Base-by-base conservation (phyloP, 805 yeast species). In the Starmerella lactis-condensi region DNA sequence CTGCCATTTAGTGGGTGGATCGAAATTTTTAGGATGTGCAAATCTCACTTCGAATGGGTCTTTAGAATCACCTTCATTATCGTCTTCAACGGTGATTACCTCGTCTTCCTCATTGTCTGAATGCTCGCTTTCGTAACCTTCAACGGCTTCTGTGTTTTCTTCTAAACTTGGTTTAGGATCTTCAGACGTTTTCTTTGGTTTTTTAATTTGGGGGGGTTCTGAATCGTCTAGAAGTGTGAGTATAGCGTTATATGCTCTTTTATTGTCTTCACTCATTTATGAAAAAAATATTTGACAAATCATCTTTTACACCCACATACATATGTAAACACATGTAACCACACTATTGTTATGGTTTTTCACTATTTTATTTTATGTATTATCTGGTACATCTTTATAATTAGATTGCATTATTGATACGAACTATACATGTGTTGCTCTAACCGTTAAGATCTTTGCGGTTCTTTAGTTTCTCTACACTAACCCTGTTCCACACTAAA, bases 31-130 rank as follows among this genome's bases (percentile, higher is more conserved):
- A 1, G 65, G 57, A 14, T 58, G 54, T 29, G 72, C 74, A 52
- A 75, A 83, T 50, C 83, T 96, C 9, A 54, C 46, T 38, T 76
- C 77, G 43, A 77, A 82, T 0, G 92, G 78, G 53, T 85, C 94
- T 6, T 53, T 48, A 8, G 41, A 32, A 28, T 56, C 59, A 4
- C 52, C 60, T 12, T 56, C 62, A 28, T 53, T 51, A 16, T 56
- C 62, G 9, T 55, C 61, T 5, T 47, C 62, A 4, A 42, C 54
- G 9, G 37, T 43, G 16, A 54, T 58, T 22, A 61, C 52, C 17
- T 33, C 52, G 21, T 33, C 42, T 2, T 36, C 41, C 8, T 33
- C 37, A 6, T 21, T 16, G 27, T 24, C 17, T 8, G 8, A 12
- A 12, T 11, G 10, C 27, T 24, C 27, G 27, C 27, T 8, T 11